phyloP scores from a whole-genome alignment of 2,329 filamentous ascomycete genomes.

The Raffaelea ambrosiae region DNA sequence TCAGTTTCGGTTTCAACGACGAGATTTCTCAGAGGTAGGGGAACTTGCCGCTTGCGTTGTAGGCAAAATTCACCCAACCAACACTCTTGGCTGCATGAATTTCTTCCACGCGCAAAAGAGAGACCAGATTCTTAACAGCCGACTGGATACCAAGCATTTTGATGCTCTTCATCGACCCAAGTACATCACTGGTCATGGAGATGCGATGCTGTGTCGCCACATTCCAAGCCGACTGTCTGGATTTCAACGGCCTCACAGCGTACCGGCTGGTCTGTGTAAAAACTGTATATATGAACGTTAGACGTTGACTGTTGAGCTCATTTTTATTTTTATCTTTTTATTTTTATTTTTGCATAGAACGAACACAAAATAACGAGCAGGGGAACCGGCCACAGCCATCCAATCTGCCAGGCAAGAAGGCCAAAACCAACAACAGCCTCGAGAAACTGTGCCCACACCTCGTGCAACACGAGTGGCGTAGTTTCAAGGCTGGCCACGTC shows the following conservation, averaged over 20 bases:
- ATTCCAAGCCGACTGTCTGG: conserved; percentile 29
- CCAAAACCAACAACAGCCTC: conserved; percentile 30
- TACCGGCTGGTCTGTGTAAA: conserved; percentile 32
- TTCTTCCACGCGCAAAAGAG: conserved; percentile 22
- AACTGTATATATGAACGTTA: no score
- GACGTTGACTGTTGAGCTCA: no score
- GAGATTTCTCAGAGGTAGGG: background rate
- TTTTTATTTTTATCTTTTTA: no score
- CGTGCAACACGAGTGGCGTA: conserved; percentile 28
- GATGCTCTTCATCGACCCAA: conserved; percentile 28
- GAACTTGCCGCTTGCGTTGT: conserved; percentile 30
- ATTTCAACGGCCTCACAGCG: conserved; percentile 27
- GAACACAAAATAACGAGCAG: conserved; percentile 31
- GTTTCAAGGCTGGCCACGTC: conserved; percentile 27
- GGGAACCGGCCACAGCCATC: conserved; percentile 33
- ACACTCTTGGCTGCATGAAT: conserved; percentile 22
- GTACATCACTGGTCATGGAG: conserved; percentile 22
- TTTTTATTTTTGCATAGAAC: no score
- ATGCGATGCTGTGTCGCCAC: conserved; percentile 30
- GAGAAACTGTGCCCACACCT: conserved; percentile 31
- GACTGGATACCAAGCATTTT: conserved; percentile 29
- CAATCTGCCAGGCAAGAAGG: conserved; percentile 28
- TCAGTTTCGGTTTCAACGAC: background rate
- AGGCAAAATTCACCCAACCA: conserved; percentile 30
- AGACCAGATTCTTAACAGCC: conserved; percentile 14